Evolutionary conservation across 805 yeast species (phyloP), one percentile per base, ranked within the genome.

Genomic region (Suhomyces kilbournensis): DNA sequence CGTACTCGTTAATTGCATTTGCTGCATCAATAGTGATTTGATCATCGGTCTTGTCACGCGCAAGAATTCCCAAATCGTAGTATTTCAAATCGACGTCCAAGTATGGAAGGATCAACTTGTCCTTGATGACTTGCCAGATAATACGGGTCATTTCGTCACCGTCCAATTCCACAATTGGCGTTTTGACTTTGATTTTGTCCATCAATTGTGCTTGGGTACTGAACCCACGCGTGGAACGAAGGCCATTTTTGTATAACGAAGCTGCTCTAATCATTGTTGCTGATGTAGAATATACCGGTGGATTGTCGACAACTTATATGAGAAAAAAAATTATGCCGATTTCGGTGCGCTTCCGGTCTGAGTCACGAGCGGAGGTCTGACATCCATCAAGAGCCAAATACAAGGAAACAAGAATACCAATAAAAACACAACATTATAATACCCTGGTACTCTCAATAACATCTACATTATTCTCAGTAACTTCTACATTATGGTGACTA

Each of bases 61-160:
- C 74, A 61, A 81, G 75, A 57, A 88, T 79, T 26, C 89, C 83
- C 60, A 88, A 76, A 68, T 88, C 94, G 67, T 85, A 88, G 69
- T 87, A 87, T 62, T 86, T 85, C 68, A 88, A 75, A 58, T 87
- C 90, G 44, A 88, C 78, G 57, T 88, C 88, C 57, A 88, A 69
- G 66, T 82, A 86, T 7, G 93, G 94, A 54, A 74, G 65, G 62
- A 88, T 80, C 60, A 88, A 77, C 65, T 83, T 80, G 54, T 79
- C 80, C 68, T 86, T 86, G 72, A 88, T 88, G 62, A 81, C 75
- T 56, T 82, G 78, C 94, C 94, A 88, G 68, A 88, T 88, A 64
- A 88, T 86, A 68, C 93, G 77, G 57, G 94, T 88, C 93, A 86
- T 86, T 68, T 88, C 94, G 68, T 88, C 94, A 62, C 94, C 94